A percentile compares a stretch with the other conserved stretches of the same genome.
phyloP scores from a whole-genome alignment of 2,329 filamentous ascomycete species.

The Cercospora sp. region DNA sequence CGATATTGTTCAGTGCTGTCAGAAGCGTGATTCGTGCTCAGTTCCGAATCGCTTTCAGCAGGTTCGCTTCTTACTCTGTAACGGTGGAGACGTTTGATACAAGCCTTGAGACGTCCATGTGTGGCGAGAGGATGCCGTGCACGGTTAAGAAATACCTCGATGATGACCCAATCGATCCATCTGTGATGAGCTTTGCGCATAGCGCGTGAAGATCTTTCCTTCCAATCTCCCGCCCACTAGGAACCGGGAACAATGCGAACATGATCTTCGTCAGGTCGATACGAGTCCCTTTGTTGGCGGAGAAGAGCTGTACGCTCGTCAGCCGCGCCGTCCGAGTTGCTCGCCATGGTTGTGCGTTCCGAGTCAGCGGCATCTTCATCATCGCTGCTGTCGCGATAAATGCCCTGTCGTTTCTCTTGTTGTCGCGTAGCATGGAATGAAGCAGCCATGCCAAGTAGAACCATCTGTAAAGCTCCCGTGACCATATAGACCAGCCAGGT shows the following conservation, averaged over 20 bases:
- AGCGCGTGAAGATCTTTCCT: background rate
- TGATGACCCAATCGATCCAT: background rate
- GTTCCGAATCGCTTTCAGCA: constrained; percentile 1
- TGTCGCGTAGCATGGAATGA: constrained; percentile 15
- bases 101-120: background rate
- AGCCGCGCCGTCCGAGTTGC: background rate
- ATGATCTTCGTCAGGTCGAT: background rate
- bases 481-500: constrained; percentile 91
- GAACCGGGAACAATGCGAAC: constrained; percentile 1
- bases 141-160: background rate
- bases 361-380: constrained; percentile 5
- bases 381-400: constrained; percentile 17
- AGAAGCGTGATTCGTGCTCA: background rate
- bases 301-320: constrained; percentile 5
- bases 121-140: background rate
- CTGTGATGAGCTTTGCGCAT: background rate
- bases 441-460: constrained; percentile 76
- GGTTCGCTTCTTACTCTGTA: background rate
- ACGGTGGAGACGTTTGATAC: background rate
- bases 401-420: background rate
- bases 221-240: constrained; percentile 3
- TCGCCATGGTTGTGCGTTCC: background rate
- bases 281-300: background rate
- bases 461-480: constrained; percentile 81
- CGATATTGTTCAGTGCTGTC: background rate